Base-by-base conservation (phyloP, 2,329 filamentous ascomycete species). In the Arthroderma sp. region DNA sequence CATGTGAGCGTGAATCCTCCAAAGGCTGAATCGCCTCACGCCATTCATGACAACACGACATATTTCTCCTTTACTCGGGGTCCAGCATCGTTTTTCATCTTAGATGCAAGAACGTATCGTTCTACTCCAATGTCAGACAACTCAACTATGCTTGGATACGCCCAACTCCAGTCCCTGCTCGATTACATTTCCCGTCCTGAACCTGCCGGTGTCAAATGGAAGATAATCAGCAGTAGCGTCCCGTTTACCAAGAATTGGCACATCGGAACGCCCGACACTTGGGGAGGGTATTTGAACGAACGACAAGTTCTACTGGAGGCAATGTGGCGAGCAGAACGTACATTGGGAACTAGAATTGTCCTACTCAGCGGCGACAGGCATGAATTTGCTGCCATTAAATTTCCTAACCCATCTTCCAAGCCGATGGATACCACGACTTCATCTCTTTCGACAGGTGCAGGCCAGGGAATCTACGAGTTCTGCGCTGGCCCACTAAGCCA, bases 241-340 rank as follows among this genome's bases (percentile, higher is more conserved):
- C 93, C 93, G 0, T 95, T 98, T 69, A 97, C 93, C 5, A 95
- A 95, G 74, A 98, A 98, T 71, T 98, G 93, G 91, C 86, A 83
- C 23, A 82, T 95, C 62, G 91, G 93, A 62, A 83, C 83, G 1
- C 79, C 85, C 60, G 93, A 98, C 68, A 97, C 93, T 0, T 98
- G 93, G 93, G 89, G 88, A 51, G 91, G 91, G 0, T 96, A 95
- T 70, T 77, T 96, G 1, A 74, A 79, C 53, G 93, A 98, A 75
- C 84, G 93, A 15, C 81, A 79, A 56, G 78, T 77, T 57, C 81
- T 97, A 25, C 83, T 98, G 13, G 86, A 95, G 69, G 87, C 88
- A 1, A 95, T 96, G 81, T 97, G 93, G 90, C 85, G 87, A 60
- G 84, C 87, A 0, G 85, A 88, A n/a, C 75, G 81, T 11, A 71